phyloP scores from a whole-genome alignment of 805 yeast species.

The Saturnispora saitoi region DNA sequence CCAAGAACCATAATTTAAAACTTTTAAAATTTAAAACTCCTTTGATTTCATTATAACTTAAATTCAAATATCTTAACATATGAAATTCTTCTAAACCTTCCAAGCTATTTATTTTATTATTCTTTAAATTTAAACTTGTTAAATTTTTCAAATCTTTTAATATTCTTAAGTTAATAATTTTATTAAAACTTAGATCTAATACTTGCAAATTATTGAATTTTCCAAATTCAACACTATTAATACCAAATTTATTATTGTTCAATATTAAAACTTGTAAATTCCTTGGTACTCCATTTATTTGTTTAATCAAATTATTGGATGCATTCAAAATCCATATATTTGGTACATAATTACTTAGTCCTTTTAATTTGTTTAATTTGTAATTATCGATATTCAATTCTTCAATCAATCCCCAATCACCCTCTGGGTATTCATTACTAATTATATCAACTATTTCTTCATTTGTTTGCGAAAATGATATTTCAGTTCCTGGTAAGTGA shows the following conservation, averaged over 20 bases:
- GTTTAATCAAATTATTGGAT: constrained; percentile 34
- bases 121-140: constrained; percentile 31
- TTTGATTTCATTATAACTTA: constrained; percentile 33
- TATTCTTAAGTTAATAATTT: constrained; percentile 29
- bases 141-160: constrained; percentile 35
- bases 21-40: constrained; percentile 33
- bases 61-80: constrained; percentile 34
- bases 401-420: constrained; percentile 35
- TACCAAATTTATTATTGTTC: constrained; percentile 33
- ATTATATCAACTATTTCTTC: constrained; percentile 37
- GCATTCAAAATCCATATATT: constrained; percentile 33
- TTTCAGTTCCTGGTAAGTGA: constrained; percentile 13
- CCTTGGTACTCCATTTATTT: constrained; percentile 39
- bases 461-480: constrained; percentile 42
- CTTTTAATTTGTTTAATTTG: constrained; percentile 34
- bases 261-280: constrained; percentile 31
- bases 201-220: constrained; percentile 34
- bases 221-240: constrained; percentile 32
- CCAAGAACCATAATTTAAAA: constrained; percentile 32
- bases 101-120: constrained; percentile 30
- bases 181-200: constrained; percentile 34
- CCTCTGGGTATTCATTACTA: constrained; percentile 34
- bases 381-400: constrained; percentile 30
- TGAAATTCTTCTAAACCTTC: constrained; percentile 31
- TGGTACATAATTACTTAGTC: constrained; percentile 38